phyloP scores from a whole-genome alignment of 495 filamentous ascomycete species.

The Lindgomyces ingoldianus region DNA sequence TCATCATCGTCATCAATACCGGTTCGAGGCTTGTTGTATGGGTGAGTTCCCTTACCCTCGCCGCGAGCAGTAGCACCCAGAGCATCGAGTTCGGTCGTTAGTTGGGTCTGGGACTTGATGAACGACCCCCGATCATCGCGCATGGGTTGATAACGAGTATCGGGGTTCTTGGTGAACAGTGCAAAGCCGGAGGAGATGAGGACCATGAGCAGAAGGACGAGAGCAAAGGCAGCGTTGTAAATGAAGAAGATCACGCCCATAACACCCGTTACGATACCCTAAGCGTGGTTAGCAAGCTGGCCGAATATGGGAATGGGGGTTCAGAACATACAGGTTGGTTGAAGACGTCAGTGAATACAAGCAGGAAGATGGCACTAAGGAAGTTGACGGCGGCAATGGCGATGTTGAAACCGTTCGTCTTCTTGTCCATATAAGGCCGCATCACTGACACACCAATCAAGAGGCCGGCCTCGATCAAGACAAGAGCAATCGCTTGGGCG shows the following conservation, averaged over 20 bases:
- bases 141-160: constrained; percentile 95
- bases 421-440: constrained; percentile 98
- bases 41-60: constrained; percentile 69
- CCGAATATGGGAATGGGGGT: too few relatives aligned
- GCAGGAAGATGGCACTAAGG: constrained; percentile 83
- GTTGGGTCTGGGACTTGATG: constrained; percentile 94
- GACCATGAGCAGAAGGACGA: constrained; percentile 84
- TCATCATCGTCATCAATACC: constrained; percentile 67
- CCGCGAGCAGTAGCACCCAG: constrained; percentile 90
- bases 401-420: constrained; percentile 96
- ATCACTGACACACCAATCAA: constrained; percentile 78
- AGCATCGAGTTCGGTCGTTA: constrained; percentile 89
- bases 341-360: constrained; percentile 96
- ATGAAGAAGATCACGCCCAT: constrained; percentile 95
- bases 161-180: constrained; percentile 90
- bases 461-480: constrained; percentile 81
- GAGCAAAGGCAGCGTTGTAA: constrained; percentile 81
- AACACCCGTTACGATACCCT: constrained; percentile 81
- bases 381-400: constrained; percentile 89
- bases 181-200: constrained; percentile 81
- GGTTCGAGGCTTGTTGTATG: constrained; percentile 55
- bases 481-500: constrained; percentile 79
- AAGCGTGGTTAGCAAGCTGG: constrained; percentile 32
- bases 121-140: constrained; percentile 94
- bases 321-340: constrained; percentile 70